Evolutionary conservation across 73 alveolate species (phyloP).

Genomic region (Halteria grandinella): DNA sequence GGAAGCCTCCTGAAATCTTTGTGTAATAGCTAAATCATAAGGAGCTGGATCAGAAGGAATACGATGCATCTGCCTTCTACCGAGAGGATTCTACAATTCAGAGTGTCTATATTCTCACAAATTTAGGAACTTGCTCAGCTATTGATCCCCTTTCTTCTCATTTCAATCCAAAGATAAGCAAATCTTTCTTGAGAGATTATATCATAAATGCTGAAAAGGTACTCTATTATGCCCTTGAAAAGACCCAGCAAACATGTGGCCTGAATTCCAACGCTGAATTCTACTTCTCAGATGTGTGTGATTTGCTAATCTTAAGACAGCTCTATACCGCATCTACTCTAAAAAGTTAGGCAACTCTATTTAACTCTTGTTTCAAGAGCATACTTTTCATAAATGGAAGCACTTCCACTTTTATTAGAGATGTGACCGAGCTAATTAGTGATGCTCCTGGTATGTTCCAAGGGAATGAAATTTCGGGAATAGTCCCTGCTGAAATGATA

Average conservation of each 20-base stretch:
- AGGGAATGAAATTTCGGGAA: too few relatives aligned
- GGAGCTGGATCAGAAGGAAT: neutral
- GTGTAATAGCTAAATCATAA: constrained; percentile 27
- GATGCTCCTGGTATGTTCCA: too few relatives aligned
- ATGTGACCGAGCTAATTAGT: too few relatives aligned
- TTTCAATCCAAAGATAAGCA: neutral
- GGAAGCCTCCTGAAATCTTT: constrained; percentile 13
- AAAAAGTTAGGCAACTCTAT: too few relatives aligned
- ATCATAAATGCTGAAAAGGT: constrained; percentile 37
- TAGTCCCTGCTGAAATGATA: too few relatives aligned
- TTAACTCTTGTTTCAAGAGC: too few relatives aligned
- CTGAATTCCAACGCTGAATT: constrained; percentile 24
- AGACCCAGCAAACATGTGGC: neutral
- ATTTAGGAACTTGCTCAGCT: neutral
- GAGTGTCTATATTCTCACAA: constrained; percentile 12
- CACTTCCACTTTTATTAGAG: too few relatives aligned
- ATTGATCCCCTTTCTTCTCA: neutral
- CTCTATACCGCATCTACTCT: too few relatives aligned
- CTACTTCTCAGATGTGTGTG: constrained; percentile 31
- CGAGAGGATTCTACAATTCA: constrained; percentile 23
- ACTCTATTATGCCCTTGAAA: constrained; percentile 28
- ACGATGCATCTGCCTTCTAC: constrained; percentile 14
- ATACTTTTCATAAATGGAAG: too few relatives aligned
- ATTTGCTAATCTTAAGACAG: constrained; percentile 33
- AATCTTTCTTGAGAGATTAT: constrained; percentile 21